These are phyloP conservation scores for Rhizopus arrhizus DNA, from an alignment of 371 early-diverging fungal species.

Conservation along the genomic window DNA sequence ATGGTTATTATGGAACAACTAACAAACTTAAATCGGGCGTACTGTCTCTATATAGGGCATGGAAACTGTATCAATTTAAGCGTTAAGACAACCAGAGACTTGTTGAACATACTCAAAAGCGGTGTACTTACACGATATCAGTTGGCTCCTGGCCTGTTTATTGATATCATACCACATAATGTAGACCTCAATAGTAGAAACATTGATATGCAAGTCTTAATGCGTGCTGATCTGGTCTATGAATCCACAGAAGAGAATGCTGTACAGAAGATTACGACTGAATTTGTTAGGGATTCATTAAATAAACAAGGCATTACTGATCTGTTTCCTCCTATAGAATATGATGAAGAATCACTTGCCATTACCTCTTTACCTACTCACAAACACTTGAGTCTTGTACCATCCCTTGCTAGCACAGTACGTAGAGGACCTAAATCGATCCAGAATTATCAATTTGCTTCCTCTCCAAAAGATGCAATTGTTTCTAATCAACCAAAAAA, in stretches of 20 bases:
- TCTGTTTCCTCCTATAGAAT: slow-evolving; percentile 43
- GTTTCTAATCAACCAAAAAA: too few relatives aligned
- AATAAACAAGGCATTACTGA: slow-evolving; percentile 49
- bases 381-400: slow-evolving; percentile 45
- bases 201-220: slow-evolving; percentile 42
- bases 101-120: slow-evolving; percentile 31
- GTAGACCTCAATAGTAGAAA: slow-evolving; percentile 51
- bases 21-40: slow-evolving; percentile 13
- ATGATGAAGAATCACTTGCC: slow-evolving; percentile 26
- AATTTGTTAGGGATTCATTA: slow-evolving; percentile 30
- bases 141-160: slow-evolving; percentile 30
- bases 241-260: slow-evolving; percentile 19
- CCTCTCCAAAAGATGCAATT: not conserved
- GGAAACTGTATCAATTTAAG: slow-evolving; percentile 48
- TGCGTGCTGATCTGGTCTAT: slow-evolving; percentile 49
- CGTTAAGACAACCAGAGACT: slow-evolving; percentile 38
- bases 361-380: slow-evolving; percentile 38
- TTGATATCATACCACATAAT: slow-evolving; percentile 50
- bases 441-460: not conserved
- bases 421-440: slow-evolving; percentile 13
- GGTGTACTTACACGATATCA: slow-evolving; percentile 43
- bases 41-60: slow-evolving; percentile 47
- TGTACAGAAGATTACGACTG: slow-evolving; percentile 30
- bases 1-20: not conserved
- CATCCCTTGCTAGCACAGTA: slow-evolving; percentile 24